Evolutionary conservation across 164 flowering plant species (phyloP), one percentile per base, ranked within the genome.

Genomic region (Chimonanthus salicifolius): DNA sequence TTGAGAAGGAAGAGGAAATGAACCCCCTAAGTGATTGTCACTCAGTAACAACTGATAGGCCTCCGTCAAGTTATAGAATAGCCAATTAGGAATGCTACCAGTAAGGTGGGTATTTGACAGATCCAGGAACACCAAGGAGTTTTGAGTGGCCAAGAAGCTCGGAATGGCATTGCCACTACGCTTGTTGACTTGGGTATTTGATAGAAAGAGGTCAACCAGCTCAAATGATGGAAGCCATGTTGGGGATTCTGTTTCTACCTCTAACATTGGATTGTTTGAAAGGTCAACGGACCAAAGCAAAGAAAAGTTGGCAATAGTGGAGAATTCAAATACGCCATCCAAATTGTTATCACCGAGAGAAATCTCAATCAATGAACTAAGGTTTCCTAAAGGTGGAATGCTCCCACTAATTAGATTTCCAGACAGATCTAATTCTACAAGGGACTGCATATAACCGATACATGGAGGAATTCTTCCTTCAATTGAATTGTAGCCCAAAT

Each of bases 231-330:
- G 64, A 54, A 33, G 5, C 72, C 64, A 70, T 4, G 16, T 13
- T 11, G 63, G 64, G 5, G 3, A 33, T 8, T 51, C 64, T 1
- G 21, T 70, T 54, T 70, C 72, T 4, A 70, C 72, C 60, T 54
- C 44, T 70, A 58, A 21, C 4, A 4, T 63, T 20, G 8, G 47
- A 54, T 51, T 51, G 20, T 5, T 2, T 13, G 72, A 54, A 43
- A 68, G 70, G 33, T 47, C 58, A 68, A 68, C 15, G 3, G 3
- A 0, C 9, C 4, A 0, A 9, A 68, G 67, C 46, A 16, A 6
- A 3, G 74, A 71, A n/a, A 62, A 58, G n/a, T 71, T 62, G 46
- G 67, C 74, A 62, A 71, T 18, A 33, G 9, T 71, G 18, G 67
- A 71, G 18, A 71, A 49, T n/a, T 67, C n/a, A 4, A 71, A 2